Evolutionary conservation across 2,329 filamentous ascomycete genomes (phyloP).

Genomic region (Fonsecaea pugnacius): DNA sequence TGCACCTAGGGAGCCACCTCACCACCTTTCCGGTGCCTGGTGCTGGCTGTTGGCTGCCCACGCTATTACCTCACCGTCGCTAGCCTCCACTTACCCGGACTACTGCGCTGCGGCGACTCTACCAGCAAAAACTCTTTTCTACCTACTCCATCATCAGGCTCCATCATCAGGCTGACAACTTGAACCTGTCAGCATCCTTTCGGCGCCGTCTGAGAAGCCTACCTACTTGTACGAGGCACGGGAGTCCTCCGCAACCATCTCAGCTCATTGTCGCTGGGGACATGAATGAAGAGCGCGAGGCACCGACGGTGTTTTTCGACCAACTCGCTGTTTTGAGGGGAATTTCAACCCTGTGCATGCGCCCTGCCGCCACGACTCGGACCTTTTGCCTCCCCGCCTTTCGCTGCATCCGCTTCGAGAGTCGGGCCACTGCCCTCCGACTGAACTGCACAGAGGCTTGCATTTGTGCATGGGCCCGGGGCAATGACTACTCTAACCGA

Average conservation of each 20-base stretch:
- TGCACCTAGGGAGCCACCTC: neutral
- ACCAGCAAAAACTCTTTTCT: neutral
- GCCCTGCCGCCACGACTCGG: neutral
- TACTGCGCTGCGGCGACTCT: neutral
- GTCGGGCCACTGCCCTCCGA: neutral
- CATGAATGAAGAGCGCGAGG: neutral
- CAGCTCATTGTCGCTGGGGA: neutral
- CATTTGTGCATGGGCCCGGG: neutral
- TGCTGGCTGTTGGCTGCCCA: too few relatives aligned
- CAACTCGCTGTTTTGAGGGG: neutral
- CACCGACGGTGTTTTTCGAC: neutral
- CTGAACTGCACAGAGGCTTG: neutral
- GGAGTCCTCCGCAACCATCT: neutral
- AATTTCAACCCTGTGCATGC: neutral
- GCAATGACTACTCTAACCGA: neutral
- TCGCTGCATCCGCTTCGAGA: neutral
- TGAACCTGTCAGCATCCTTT: conserved; percentile 4
- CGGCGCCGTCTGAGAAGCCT: neutral
- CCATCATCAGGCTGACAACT: conserved; percentile 10
- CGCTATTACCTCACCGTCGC: neutral
- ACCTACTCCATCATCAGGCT: neutral
- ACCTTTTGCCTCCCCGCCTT: neutral
- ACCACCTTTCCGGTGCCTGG: too few relatives aligned
- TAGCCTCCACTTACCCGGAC: neutral
- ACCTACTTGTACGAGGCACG: neutral